Evolutionary conservation across 73 alveolate species (phyloP).

Genomic region (Paraurostyla sp.): DNA sequence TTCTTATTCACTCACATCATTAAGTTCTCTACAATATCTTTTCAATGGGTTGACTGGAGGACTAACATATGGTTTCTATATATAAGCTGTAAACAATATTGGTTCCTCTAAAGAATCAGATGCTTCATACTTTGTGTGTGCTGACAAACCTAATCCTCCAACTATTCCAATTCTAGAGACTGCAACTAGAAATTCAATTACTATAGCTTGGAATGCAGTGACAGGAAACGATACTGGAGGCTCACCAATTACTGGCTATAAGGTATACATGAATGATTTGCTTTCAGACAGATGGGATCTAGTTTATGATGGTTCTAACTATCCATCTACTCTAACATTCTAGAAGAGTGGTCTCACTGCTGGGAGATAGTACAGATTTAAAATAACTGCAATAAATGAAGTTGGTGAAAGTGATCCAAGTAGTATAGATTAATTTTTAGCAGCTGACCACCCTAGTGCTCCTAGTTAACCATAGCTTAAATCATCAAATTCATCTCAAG

Average conservation of each 20-base stretch:
- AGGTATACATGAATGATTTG: slow-evolving; percentile 70
- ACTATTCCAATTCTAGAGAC: slow-evolving; percentile 49
- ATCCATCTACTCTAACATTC: slow-evolving; percentile 52
- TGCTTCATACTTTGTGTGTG: slow-evolving; percentile 47
- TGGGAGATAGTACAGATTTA: slow-evolving; percentile 63
- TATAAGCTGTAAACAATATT: slow-evolving; percentile 71
- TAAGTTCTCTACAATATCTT: slow-evolving; percentile 46
- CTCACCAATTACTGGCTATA: slow-evolving; percentile 64
- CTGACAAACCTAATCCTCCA: slow-evolving; percentile 69
- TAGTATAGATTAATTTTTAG: slow-evolving; percentile 14
- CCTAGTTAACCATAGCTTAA: slow-evolving; percentile 68
- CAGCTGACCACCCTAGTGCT: slow-evolving; percentile 74
- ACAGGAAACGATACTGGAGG: slow-evolving; percentile 58
- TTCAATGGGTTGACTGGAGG: slow-evolving; percentile 68
- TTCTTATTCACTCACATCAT: background rate
- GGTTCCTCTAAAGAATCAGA: slow-evolving; percentile 69
- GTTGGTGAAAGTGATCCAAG: slow-evolving; percentile 69
- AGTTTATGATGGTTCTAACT: slow-evolving; percentile 67
- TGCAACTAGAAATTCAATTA: slow-evolving; percentile 62
- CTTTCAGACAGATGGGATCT: slow-evolving; percentile 35
- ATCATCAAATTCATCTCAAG: slow-evolving; percentile 40
- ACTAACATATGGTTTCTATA: slow-evolving; percentile 63
- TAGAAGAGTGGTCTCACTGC: slow-evolving; percentile 25
- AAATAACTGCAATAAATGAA: slow-evolving; percentile 59
- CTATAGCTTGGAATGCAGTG: slow-evolving; percentile 73